Conservation (phyloP, 805 yeast genomes). For the Myxozyma neglecta region DNA sequence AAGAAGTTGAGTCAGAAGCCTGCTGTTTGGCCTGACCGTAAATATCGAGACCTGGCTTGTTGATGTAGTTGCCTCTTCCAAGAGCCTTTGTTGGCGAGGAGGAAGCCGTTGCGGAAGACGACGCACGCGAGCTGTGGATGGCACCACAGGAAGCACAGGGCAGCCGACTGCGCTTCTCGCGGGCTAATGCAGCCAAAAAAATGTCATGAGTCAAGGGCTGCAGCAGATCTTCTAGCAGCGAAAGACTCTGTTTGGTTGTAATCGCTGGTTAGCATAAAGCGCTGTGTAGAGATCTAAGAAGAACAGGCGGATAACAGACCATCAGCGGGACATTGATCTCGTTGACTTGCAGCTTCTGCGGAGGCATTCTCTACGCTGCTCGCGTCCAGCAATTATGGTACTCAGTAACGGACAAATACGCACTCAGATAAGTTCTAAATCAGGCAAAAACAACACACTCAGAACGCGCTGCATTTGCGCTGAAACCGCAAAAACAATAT, state of each 20-base stretch:
- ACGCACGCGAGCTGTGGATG: conserved; percentile 24
- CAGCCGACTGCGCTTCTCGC: conserved; percentile 29
- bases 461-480: no score
- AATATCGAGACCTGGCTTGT: conserved; percentile 43
- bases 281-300: background rate
- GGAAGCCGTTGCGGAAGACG: background rate
- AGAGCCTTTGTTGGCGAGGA: background rate
- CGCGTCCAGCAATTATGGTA: no score
- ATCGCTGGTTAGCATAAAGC: background rate
- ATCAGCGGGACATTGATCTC: conserved; percentile 16
- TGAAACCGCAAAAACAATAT: no score
- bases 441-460: no score
- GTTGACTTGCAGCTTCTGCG: conserved; percentile 8
- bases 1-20: conserved; percentile 48
- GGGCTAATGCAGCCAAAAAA: conserved; percentile 22
- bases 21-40: conserved; percentile 46
- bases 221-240: conserved; percentile 28
- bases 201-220: conserved; percentile 32
- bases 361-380: background rate
- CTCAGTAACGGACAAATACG: no score
- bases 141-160: conserved; percentile 31
- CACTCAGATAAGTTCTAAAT: no score
- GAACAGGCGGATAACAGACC: background rate
- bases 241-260: conserved; percentile 17
- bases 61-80: conserved; percentile 24